phyloP scores from a whole-genome alignment of 169 alveolate species.

The Eimeria brunetti region DNA sequence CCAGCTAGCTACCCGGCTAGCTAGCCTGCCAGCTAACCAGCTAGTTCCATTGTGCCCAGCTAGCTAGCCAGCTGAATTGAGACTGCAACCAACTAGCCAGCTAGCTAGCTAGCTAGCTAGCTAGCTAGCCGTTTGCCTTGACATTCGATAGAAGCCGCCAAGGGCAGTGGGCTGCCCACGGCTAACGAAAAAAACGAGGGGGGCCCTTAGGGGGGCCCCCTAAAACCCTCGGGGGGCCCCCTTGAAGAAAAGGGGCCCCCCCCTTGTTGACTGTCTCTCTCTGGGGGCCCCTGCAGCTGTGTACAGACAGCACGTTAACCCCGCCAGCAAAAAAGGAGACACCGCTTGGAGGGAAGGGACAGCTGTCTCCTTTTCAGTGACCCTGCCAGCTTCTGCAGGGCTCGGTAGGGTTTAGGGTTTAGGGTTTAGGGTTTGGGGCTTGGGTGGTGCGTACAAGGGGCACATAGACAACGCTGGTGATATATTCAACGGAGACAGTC shows the following conservation, averaged over 20 bases:
- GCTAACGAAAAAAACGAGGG: background rate
- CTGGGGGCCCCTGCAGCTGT: constrained; percentile 9
- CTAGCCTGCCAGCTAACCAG: too few relatives aligned
- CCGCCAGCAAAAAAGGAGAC: too few relatives aligned
- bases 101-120: too few relatives aligned
- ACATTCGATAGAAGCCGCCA: too few relatives aligned
- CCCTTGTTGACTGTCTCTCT: background rate
- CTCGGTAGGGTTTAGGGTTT: too few relatives aligned
- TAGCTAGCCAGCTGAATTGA: too few relatives aligned
- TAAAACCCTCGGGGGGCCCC: background rate
- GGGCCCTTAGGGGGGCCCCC: background rate
- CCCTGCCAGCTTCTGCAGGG: background rate
- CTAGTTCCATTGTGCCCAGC: too few relatives aligned
- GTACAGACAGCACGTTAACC: background rate
- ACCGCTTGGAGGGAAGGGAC: background rate
- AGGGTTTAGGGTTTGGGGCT: too few relatives aligned
- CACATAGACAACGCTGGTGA: constrained; percentile 77
- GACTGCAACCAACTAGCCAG: too few relatives aligned
- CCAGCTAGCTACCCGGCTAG: too few relatives aligned
- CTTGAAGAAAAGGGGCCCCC: background rate
- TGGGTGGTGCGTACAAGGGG: constrained; percentile 48
- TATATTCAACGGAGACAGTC: background rate
- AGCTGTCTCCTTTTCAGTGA: background rate
- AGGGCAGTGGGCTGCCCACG: too few relatives aligned
- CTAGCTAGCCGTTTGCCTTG: too few relatives aligned